Base-by-base conservation (phyloP, 1,139 yeast genomes). In the Pichia sp. region DNA sequence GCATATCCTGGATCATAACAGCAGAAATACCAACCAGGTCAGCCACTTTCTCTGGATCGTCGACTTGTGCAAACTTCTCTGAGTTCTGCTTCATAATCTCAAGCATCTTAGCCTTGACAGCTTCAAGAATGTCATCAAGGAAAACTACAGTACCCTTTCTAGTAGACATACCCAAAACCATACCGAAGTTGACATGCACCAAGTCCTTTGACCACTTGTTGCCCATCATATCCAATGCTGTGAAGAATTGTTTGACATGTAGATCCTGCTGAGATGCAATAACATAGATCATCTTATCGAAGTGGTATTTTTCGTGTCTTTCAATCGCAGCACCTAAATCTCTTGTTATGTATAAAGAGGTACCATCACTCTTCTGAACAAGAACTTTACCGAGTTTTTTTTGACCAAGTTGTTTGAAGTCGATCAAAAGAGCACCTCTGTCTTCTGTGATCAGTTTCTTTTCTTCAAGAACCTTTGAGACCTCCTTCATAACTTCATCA, bases 1-100 rank as follows among this genome's bases (percentile, higher is more conserved):
- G 96, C 97, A 93, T 90, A 72, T 95, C 99, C 76, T 95, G 99
- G 66, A 95, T 87, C 96, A 95, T 91, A 55, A 95, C 96, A 12
- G 99, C 98, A 42, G 97, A 87, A 55, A 93, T 88, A 70, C 99
- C 99, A 53, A 95, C 85, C 65, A 90, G 78, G 68, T 95, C 99
- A 55, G 99, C 98, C 67, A 93, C 87, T 70, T 84, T 83, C 57
- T 95, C 98, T 41, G 99, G 99, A 67, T 93, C 82, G 67, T 86
- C 95, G 61, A 95, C 89, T 74, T 90, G 97, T 7, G 93, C 85
- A 67, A 93, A 95, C 73, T 95, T 95, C 60, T 77, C 83, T 70
- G 85, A 90, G 71, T 93, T 95, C 75, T 85, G 85, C 73, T 84
- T 85, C 99, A 95, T 95, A 53, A 93, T 97, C 62, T 89, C 96